Evolutionary conservation across 106 monocot genomes (phyloP).

Genomic region (Allium fistulosum): DNA sequence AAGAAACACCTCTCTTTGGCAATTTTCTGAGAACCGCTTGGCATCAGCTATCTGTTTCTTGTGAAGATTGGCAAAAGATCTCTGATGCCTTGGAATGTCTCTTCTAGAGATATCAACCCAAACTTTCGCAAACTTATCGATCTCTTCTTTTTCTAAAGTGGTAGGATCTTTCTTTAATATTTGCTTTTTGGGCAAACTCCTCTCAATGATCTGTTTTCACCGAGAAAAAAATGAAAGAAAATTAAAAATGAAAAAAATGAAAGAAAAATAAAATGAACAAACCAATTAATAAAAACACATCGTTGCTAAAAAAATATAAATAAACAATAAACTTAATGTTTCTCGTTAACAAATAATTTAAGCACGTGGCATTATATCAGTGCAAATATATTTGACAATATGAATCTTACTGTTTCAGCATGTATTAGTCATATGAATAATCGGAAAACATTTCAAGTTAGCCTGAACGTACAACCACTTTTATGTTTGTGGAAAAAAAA

Average conservation of each 20-base stretch:
- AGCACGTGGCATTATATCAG: too few relatives aligned
- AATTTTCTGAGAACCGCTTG: slow-evolving; percentile 75
- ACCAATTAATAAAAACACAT: too few relatives aligned
- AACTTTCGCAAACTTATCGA: slow-evolving; percentile 70
- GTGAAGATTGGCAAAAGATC: slow-evolving; percentile 50
- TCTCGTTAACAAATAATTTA: too few relatives aligned
- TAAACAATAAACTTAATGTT: neutral
- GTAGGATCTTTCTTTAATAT: slow-evolving; percentile 83
- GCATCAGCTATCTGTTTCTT: slow-evolving; percentile 72
- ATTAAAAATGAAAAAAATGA: too few relatives aligned
- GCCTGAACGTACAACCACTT: too few relatives aligned
- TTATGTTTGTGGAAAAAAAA: too few relatives aligned
- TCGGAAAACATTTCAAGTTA: too few relatives aligned
- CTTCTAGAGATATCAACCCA: slow-evolving; percentile 73
- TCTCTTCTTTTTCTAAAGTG: slow-evolving; percentile 72
- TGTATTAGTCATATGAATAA: too few relatives aligned
- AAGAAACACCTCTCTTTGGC: slow-evolving; percentile 80
- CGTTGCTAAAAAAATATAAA: neutral
- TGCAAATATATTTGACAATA: too few relatives aligned
- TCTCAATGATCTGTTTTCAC: slow-evolving; percentile 77
- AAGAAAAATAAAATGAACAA: too few relatives aligned
- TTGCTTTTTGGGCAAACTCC: slow-evolving; percentile 87
- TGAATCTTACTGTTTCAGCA: too few relatives aligned
- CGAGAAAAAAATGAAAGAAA: slow-evolving; percentile 2
- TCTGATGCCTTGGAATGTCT: slow-evolving; percentile 82